Conservation (phyloP, 805 yeast species). For the Hanseniaspora valbyensis region DNA sequence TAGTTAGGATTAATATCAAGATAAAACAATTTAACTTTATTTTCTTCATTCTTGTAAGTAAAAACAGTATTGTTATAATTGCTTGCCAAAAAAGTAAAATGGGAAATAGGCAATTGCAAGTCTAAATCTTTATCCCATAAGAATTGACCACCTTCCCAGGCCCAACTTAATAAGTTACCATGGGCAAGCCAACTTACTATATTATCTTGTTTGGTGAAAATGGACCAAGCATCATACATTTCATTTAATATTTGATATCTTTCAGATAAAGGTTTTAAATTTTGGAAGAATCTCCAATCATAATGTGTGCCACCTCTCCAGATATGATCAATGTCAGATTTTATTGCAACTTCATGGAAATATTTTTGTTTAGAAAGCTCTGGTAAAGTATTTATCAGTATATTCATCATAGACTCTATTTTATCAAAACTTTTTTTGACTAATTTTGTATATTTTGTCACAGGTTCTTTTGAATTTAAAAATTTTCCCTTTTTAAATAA, state of each 20-base stretch:
- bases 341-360: conserved; percentile 13
- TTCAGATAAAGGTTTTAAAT: conserved; percentile 33
- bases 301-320: conserved; percentile 30
- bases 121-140: conserved; percentile 50
- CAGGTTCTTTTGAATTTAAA: too few species aligned
- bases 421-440: too few species aligned
- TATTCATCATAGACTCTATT: too few species aligned
- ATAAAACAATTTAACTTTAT: conserved; percentile 40
- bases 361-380: too few species aligned
- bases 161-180: conserved; percentile 46
- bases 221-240: conserved; percentile 37
- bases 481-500: too few species aligned
- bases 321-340: not conserved
- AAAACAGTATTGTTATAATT: conserved; percentile 37
- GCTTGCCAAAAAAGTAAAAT: conserved; percentile 34
- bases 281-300: conserved; percentile 48
- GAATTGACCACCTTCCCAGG: conserved; percentile 43
- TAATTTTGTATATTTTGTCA: too few species aligned
- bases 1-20: conserved; percentile 35
- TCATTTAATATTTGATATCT: conserved; percentile 27
- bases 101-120: conserved; percentile 40
- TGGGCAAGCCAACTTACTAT: conserved; percentile 45
- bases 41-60: conserved; percentile 28
- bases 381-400: too few species aligned
- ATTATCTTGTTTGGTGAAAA: conserved; percentile 34